A percentile compares a stretch with the other conserved stretches of the same genome.
These are phyloP conservation scores for Opeltia flavorubescens DNA, from an alignment of 495 filamentous ascomycete genomes.

Conservation along the genomic window DNA sequence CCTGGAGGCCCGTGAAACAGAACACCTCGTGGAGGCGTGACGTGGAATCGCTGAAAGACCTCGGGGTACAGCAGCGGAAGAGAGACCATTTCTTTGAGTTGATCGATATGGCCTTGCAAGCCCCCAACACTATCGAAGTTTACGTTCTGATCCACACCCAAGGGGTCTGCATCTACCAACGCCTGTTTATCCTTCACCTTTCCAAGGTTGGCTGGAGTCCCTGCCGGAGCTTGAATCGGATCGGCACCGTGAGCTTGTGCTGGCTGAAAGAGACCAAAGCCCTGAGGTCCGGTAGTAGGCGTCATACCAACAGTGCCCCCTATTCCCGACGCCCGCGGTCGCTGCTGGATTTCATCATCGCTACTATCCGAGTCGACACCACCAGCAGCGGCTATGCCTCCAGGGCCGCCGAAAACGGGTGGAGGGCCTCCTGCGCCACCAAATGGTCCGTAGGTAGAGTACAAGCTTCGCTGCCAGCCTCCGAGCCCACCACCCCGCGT, in stretches of 20 bases:
- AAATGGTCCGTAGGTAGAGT: conserved; percentile 81
- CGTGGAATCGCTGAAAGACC: conserved; percentile 80
- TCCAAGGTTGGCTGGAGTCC: conserved; percentile 73
- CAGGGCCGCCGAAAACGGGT: conserved; percentile 64
- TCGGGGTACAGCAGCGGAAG: conserved; percentile 89
- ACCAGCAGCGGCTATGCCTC: conserved; percentile 57
- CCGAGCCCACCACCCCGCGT: conserved; percentile 37
- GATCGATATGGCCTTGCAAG: conserved; percentile 79
- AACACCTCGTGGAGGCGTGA: conserved; percentile 86
- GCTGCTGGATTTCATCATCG: conserved; percentile 65
- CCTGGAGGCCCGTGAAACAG: conserved; percentile 94
- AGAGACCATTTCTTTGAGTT: conserved; percentile 95
- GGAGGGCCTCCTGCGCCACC: conserved; percentile 62
- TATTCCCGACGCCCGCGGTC: conserved; percentile 31
- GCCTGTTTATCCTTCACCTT: conserved; percentile 71
- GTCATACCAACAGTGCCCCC: conserved; percentile 61
- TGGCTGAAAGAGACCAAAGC: conserved; percentile 33
- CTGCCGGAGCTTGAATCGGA: conserved; percentile 42
- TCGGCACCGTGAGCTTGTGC: conserved; percentile 53
- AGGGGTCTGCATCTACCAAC: conserved; percentile 81
- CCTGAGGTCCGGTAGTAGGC: conserved; percentile 47
- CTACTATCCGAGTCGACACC: conserved; percentile 90
- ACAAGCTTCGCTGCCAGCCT: conserved; percentile 59
- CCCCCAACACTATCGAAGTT: conserved; percentile 90
- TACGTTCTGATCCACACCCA: conserved; percentile 81